Evolutionary conservation across 148 eudicot genomes (phyloP), one percentile per base, ranked within the genome.

Genomic region (Cornus suecica): DNA sequence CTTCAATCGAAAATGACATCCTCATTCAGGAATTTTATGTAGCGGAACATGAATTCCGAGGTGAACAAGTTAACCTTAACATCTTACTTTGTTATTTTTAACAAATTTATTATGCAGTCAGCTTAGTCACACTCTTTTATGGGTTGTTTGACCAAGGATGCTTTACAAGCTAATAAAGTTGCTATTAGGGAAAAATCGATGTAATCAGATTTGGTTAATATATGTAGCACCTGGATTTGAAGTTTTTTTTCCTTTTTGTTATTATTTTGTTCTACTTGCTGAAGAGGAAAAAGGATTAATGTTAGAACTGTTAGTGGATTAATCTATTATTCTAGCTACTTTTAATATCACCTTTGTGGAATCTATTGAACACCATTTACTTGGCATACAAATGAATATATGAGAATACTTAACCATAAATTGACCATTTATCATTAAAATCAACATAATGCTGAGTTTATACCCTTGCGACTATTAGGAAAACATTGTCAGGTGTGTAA

Each of bases 161-260:
- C 52, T 68, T 27, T 24, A 23, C 37, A 29, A 68, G n/a, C 28
- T 68, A 68, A 24, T 37, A 25, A 68, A 68, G 23, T 68, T 68
- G 51, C 71, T 37, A 23, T 26, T 26, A 23, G 29, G 41, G 24
- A 34, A 45, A 45, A 2, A 48, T 11, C 4, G 3, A 48, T 11
- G 15, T 11, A 3, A 48, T 48, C 54, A 11, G 20, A 48, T 7
- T 48, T 1, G 20, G 54, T 13, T 48, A 48, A 48, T 48, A 11
- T 48, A 11, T 48, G 20, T 48, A 37, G 42, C 42, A 37, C 42
- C 13, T 48, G 0, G 54, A 48, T 48, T 48, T 11, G 4, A 13
- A 48, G 2, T 14, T 2, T 45, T 48, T 48, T 48, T 48, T 48
- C 15, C 20, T 11, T 48, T 48, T 48, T 48, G 16, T 48, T 48